A percentile compares a stretch with the other conserved stretches of the same genome.
These are phyloP conservation scores for Pseudonitzschia multistriata DNA, from an alignment of 108 stramenopile species.

Conservation along the genomic window DNA sequence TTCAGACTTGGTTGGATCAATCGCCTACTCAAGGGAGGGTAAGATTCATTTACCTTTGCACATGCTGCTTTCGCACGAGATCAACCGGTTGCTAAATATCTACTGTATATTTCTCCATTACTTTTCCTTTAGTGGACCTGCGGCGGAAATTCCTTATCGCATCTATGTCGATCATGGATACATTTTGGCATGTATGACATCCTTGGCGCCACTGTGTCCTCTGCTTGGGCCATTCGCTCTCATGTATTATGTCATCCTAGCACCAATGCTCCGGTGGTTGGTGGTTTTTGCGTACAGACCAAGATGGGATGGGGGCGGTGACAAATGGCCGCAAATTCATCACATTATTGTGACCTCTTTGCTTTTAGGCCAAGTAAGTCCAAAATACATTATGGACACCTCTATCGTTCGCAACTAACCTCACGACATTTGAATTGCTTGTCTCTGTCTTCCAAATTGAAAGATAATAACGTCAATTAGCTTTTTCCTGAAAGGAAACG, in stretches of 20 bases:
- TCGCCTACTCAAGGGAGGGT: constrained; percentile 39
- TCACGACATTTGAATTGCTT: neutral
- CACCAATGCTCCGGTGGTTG: constrained; percentile 67
- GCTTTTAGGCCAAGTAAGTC: constrained; percentile 43
- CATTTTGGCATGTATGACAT: constrained; percentile 64
- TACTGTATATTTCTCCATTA: neutral
- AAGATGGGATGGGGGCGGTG: constrained; percentile 33
- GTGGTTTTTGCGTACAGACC: constrained; percentile 79
- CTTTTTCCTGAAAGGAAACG: neutral
- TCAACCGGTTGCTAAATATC: neutral
- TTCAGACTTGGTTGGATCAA: constrained; percentile 29
- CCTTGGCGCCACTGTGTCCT: constrained; percentile 71
- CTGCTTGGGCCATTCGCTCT: constrained; percentile 63
- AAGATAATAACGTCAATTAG: neutral
- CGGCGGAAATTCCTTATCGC: constrained; percentile 75
- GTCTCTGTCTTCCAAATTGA: neutral
- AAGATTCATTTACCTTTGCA: neutral
- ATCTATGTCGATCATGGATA: constrained; percentile 83
- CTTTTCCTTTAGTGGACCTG: constrained; percentile 43
- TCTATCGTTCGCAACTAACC: neutral
- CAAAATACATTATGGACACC: neutral
- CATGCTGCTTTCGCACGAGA: too few relatives aligned
- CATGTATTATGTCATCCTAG: constrained; percentile 55
- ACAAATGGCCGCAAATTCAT: constrained; percentile 75
- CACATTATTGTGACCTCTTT: constrained; percentile 64